Evolutionary conservation across 306 rosid species (phyloP), one percentile per base, ranked within the genome.

Genomic region (Sesbania bispinosa): DNA sequence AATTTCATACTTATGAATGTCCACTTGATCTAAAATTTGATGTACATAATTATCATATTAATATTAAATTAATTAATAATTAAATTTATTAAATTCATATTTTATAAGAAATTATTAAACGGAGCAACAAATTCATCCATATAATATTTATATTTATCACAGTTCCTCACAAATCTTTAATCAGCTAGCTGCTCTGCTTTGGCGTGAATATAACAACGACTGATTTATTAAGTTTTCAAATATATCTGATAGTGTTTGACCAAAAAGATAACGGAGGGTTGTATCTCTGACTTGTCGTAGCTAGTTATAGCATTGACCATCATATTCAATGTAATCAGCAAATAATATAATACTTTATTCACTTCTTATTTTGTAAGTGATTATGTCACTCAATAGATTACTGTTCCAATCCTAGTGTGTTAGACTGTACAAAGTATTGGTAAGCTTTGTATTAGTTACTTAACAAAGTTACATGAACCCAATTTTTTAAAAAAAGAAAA

Each of bases 331-430:
- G 53, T 20, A 58, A 41, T 53, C 7, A 53, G 50, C 39, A 1
- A 35, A 3, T 6, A 35, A 35, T 35, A 32, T n/a, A 42, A 19
- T n/a, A n/a, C n/a, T n/a, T n/a, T 29, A 36, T 16, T 41, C 19
- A 10, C 38, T 55, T 43, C 30, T 51, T n/a, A 51, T 19, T 36
- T 30, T 38, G 36, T 10, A 3, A 51, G 35, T 53, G 54, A 71
- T 54, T 21, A 47, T 54, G 78, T 63, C 48, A 54, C 47, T 24
- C n/a, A n/a, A n/a, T n/a, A n/a, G n/a, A n/a, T n/a, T n/a, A n/a
- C n/a, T n/a, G n/a, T n/a, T n/a, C n/a, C n/a, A n/a, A n/a, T n/a
- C n/a, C 10, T 5, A 19, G 15, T 58, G 20, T 23, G 7, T 4
- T 43, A 3, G 54, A 69, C 7, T 69, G 11, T 24, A 11, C 3